These are phyloP conservation scores for Ophiostoma tasmaniense DNA, from an alignment of 2,329 filamentous ascomycete genomes.

Conservation along the genomic window DNA sequence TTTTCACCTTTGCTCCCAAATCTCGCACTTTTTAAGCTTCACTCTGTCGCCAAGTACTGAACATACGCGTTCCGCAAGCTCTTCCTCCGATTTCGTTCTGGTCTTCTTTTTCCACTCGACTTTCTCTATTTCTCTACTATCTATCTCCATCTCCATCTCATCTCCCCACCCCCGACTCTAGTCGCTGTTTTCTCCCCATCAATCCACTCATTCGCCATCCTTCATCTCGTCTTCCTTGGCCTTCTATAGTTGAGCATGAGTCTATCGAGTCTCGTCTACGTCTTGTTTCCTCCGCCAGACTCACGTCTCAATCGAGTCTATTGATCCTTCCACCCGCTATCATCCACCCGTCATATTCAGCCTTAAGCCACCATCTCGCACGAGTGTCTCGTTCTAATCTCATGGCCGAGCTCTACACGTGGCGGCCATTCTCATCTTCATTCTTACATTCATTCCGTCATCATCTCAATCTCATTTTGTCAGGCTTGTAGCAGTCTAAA, in stretches of 20 bases:
- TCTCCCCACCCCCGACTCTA: neutral
- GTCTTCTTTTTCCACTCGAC: neutral
- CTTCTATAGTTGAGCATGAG: too few relatives aligned
- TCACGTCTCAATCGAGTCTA: neutral
- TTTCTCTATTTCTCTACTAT: neutral
- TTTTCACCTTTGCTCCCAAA: neutral
- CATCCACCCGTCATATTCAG: neutral
- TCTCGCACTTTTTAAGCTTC: neutral
- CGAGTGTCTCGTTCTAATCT: neutral
- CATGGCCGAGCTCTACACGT: neutral
- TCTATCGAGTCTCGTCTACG: neutral
- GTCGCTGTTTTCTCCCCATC: neutral
- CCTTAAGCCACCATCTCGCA: neutral
- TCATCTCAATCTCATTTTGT: neutral
- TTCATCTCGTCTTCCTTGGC: neutral
- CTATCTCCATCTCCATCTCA: neutral
- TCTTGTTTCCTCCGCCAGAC: neutral
- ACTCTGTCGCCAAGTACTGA: neutral
- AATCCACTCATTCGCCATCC: neutral
- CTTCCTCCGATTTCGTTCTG: neutral
- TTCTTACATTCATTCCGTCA: too few relatives aligned
- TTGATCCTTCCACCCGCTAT: neutral
- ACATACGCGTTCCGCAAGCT: neutral
- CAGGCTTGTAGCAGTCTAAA: too few relatives aligned
- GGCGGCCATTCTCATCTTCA: neutral